These are phyloP conservation scores for Abelmoschus esculentus DNA, from an alignment of 345 rosid genomes.

Conservation along the genomic window DNA sequence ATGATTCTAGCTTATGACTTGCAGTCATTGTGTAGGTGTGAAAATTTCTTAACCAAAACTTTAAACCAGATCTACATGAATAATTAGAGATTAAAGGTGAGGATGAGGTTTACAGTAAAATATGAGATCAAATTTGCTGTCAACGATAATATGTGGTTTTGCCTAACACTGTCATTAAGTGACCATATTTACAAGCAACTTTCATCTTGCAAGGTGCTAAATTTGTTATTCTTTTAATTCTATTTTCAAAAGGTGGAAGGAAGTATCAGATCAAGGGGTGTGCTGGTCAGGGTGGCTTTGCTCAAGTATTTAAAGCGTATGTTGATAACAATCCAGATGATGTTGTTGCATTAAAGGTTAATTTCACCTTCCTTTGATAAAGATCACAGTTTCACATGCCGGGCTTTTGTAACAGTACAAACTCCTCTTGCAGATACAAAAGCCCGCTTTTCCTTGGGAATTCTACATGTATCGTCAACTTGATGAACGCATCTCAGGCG, in stretches of 20 bases:
- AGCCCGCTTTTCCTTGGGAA: slow-evolving; percentile 93
- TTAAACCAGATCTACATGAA: too few relatives aligned
- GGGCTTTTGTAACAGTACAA: slow-evolving; percentile 2
- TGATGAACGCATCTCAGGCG: slow-evolving; percentile 58
- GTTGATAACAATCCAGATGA: slow-evolving; percentile 66
- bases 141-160: too few relatives aligned
- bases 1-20: background rate
- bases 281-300: slow-evolving; percentile 94
- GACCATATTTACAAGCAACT: too few relatives aligned
- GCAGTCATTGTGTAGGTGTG: too few relatives aligned
- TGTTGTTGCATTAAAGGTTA: slow-evolving; percentile 76
- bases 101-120: too few relatives aligned
- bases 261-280: slow-evolving; percentile 96
- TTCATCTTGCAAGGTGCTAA: background rate
- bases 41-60: too few relatives aligned
- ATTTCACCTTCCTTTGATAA: background rate
- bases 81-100: too few relatives aligned
- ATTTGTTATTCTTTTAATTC: background rate
- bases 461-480: slow-evolving; percentile 93
- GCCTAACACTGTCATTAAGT: too few relatives aligned
- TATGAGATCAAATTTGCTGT: too few relatives aligned
- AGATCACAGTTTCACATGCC: background rate
- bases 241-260: slow-evolving; percentile 52
- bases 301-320: slow-evolving; percentile 74
- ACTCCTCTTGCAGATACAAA: slow-evolving; percentile 61